Evolutionary conservation across 176 grass and related monocot genomes (phyloP).

Genomic region (Ananas comosus): DNA sequence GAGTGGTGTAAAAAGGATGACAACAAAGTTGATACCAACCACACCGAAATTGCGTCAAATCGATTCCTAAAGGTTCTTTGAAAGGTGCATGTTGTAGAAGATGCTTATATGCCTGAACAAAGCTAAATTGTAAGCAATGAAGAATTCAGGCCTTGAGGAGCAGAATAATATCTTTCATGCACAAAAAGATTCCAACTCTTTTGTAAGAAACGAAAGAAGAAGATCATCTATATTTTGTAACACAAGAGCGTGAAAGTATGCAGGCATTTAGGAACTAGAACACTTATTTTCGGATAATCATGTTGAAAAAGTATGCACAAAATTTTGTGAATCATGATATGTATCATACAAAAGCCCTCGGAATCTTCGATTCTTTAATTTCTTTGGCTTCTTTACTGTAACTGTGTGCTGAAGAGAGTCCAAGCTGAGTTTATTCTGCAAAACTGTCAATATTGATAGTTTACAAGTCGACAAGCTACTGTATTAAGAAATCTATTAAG

Average conservation of each 20-base stretch:
- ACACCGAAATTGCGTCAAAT: background rate
- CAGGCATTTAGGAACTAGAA: background rate
- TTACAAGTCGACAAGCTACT: too few relatives aligned
- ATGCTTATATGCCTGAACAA: background rate
- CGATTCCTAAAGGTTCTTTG: background rate
- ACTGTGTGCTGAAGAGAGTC: too few relatives aligned
- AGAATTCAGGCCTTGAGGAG: too few relatives aligned
- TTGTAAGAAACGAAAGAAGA: background rate
- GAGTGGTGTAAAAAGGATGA: background rate
- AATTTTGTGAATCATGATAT: too few relatives aligned
- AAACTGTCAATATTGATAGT: too few relatives aligned
- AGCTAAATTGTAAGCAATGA: background rate
- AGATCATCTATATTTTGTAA: background rate
- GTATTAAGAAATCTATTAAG: too few relatives aligned
- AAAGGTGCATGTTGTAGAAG: background rate
- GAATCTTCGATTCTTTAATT: too few relatives aligned
- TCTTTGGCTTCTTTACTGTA: too few relatives aligned
- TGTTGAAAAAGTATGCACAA: background rate
- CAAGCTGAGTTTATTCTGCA: too few relatives aligned
- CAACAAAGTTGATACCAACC: background rate
- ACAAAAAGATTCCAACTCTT: background rate
- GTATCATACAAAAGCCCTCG: too few relatives aligned
- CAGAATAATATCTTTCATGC: background rate
- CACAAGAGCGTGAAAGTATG: background rate
- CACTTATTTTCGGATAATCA: background rate